Percentiles rank a stretch among this genome's conserved stretches.
These are phyloP conservation scores for Phytophthora melonis DNA, from an alignment of 352 stramenopile species.

Conservation along the genomic window DNA sequence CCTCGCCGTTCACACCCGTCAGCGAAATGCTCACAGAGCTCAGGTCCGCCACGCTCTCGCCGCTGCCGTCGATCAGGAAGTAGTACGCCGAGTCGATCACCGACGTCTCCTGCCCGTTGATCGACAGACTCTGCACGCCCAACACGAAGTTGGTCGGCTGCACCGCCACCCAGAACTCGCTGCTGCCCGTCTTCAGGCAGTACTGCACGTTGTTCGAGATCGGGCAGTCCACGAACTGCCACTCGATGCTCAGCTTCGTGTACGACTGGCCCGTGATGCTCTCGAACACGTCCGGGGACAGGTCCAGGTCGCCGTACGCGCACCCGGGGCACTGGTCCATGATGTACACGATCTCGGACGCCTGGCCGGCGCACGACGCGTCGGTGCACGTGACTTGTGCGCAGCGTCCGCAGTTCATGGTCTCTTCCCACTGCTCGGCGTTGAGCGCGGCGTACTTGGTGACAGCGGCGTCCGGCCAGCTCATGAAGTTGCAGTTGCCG, in stretches of 20 bases:
- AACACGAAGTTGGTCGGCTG: constrained; percentile 68
- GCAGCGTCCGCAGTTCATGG: constrained; percentile 59
- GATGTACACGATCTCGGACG: constrained; percentile 69
- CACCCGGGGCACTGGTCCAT: constrained; percentile 75
- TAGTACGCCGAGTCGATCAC: constrained; percentile 79
- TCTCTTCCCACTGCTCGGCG: constrained; percentile 42
- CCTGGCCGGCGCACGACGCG: constrained; percentile 44
- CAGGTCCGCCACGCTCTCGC: constrained; percentile 49
- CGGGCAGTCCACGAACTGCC: constrained; percentile 75
- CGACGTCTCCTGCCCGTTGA: constrained; percentile 61
- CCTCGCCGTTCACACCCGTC: constrained; percentile 58
- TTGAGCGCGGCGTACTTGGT: constrained; percentile 60
- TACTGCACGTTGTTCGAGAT: constrained; percentile 62
- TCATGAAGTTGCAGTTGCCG: constrained; percentile 66
- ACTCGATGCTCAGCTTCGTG: constrained; percentile 61
- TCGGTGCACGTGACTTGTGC: constrained; percentile 63
- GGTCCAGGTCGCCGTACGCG: constrained; percentile 57
- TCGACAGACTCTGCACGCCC: constrained; percentile 59
- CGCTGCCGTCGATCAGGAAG: constrained; percentile 63
- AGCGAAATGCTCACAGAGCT: constrained; percentile 54
- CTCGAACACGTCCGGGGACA: constrained; percentile 68
- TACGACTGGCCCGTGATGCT: constrained; percentile 62
- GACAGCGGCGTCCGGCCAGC: constrained; percentile 26
- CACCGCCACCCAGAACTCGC: constrained; percentile 67
- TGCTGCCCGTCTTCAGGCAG: constrained; percentile 72